Base-by-base conservation (phyloP, 2,329 filamentous ascomycete genomes). In the Scolecobasidium constrictum region DNA sequence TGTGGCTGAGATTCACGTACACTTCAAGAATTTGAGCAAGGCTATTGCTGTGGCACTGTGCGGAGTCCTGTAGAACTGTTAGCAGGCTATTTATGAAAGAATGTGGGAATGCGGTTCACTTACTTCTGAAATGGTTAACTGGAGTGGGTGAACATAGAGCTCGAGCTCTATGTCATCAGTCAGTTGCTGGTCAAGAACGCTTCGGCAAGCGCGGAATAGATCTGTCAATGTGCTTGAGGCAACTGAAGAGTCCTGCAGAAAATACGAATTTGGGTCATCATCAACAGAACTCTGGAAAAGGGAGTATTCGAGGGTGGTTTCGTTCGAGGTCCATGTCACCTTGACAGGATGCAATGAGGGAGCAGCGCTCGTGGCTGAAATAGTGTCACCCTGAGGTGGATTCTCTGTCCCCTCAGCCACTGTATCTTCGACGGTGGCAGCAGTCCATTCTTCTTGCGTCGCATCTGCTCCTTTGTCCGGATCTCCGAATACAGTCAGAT, bases 71-170 rank as follows among this genome's bases (percentile, higher is more conserved):
- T 11, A 45, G 38, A 19, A n/a, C 15, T n/a, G n/a, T n/a, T n/a
- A n/a, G n/a, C n/a, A n/a, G n/a, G n/a, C n/a, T n/a, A n/a, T n/a
- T n/a, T n/a, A n/a, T n/a, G n/a, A n/a, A n/a, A n/a, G n/a, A n/a
- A n/a, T n/a, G n/a, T n/a, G n/a, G n/a, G n/a, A n/a, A n/a, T n/a
- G n/a, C n/a, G n/a, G 20, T 2, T 5, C 6, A 58, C 69, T 60
- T 58, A 77, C 75, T 64, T 81, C 77, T 51, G 65, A 68, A 51
- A 78, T 59, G 51, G 72, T 66, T 43, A 80, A 61, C 49, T 68
- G 71, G 44, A 81, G 58, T 12, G 66, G 62, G 31, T 74, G 68
- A 47, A 80, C 65, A 44, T 68, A 63, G 44, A 81, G 59, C 40
- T 71, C 65, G 45, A 81, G 58, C 49, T 78, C 72, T 49, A 78